Conservation (phyloP, 345 rosid genomes). For the Mercurialis annua region DNA sequence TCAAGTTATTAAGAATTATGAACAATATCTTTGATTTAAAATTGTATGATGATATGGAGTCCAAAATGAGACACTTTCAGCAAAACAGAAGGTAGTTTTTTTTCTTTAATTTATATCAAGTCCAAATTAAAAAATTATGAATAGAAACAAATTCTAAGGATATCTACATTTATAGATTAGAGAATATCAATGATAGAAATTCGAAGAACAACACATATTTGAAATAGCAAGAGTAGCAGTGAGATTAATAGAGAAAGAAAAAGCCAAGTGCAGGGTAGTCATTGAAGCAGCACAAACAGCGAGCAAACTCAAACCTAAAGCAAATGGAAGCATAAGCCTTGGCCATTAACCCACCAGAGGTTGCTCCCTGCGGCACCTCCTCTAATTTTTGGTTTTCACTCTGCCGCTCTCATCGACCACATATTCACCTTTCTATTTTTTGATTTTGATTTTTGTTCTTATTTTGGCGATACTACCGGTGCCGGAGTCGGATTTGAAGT, state of each 20-base stretch:
- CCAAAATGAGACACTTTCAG: slow-evolving; percentile 62
- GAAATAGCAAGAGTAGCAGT: slow-evolving; percentile 28
- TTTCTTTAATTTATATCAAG: background rate
- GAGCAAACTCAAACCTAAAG: too few relatives aligned
- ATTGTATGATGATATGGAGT: slow-evolving; percentile 70
- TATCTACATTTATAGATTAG: slow-evolving; percentile 15
- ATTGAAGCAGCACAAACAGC: slow-evolving; percentile 37
- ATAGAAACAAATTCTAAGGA: too few relatives aligned
- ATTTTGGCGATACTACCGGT: too few relatives aligned
- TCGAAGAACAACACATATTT: slow-evolving; percentile 38
- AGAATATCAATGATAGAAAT: slow-evolving; percentile 50
- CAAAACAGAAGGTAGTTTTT: slow-evolving; percentile 48
- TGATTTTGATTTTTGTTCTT: too few relatives aligned
- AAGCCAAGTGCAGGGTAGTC: slow-evolving; percentile 29
- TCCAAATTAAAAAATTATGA: background rate
- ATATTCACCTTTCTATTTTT: too few relatives aligned
- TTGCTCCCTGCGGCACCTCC: too few relatives aligned
- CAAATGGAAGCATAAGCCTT: too few relatives aligned
- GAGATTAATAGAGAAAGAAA: slow-evolving; percentile 42
- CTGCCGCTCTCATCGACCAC: too few relatives aligned
- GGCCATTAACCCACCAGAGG: too few relatives aligned
- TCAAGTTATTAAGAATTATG: background rate
- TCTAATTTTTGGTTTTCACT: too few relatives aligned
- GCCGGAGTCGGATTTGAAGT: too few relatives aligned
- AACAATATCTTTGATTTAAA: background rate